Percentiles rank a stretch among this genome's conserved stretches.
Conservation (phyloP, 2,329 filamentous ascomycete genomes). For the Cercospora sp. region DNA sequence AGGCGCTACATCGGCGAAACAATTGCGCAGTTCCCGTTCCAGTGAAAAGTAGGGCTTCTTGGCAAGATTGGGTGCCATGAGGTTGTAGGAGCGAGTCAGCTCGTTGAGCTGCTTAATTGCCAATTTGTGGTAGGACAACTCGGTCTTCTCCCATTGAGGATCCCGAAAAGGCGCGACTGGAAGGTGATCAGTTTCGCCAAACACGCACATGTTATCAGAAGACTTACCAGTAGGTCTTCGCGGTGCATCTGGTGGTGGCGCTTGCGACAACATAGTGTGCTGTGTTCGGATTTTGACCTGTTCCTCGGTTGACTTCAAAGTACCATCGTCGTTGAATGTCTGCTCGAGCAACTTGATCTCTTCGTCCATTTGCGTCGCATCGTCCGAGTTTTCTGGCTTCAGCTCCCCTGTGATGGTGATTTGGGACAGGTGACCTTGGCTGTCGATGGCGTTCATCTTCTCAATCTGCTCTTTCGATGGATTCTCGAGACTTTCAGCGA, state of each 20-base stretch:
- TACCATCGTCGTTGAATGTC: constrained; percentile 34
- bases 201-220: not conserved
- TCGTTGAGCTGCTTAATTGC: constrained; percentile 76
- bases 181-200: not conserved
- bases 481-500: constrained; percentile 69
- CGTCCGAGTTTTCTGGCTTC: constrained; percentile 32
- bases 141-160: constrained; percentile 69
- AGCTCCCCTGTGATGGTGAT: constrained; percentile 50
- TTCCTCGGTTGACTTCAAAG: constrained; percentile 28
- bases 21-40: constrained; percentile 75
- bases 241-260: constrained; percentile 22
- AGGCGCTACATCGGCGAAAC: constrained; percentile 85
- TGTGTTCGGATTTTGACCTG: constrained; percentile 24
- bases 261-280: constrained; percentile 21
- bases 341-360: constrained; percentile 44
- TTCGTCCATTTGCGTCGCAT: constrained; percentile 22
- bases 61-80: constrained; percentile 88
- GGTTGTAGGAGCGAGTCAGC: constrained; percentile 84
- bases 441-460: constrained; percentile 47
- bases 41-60: constrained; percentile 91
- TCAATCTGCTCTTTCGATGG: constrained; percentile 52
- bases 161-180: constrained; percentile 68
- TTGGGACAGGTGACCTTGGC: constrained; percentile 52
- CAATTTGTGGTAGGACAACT: constrained; percentile 73
- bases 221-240: constrained; percentile 26